Evolutionary conservation across 257 asterid genomes (phyloP).

Genomic region (Gardenia jasminoides): DNA sequence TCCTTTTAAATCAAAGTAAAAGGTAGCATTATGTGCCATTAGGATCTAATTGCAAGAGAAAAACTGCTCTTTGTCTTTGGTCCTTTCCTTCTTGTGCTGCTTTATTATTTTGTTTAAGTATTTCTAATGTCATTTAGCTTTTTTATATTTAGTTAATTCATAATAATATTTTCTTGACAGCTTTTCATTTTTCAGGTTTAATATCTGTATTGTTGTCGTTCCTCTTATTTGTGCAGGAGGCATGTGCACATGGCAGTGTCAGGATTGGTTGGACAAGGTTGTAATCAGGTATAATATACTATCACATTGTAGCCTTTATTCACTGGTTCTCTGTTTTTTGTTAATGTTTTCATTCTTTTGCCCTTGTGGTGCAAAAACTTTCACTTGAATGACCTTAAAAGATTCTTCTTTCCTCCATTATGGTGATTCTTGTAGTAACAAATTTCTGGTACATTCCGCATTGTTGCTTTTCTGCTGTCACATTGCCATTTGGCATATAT

Average conservation of each 20-base stretch:
- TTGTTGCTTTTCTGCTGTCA: not conserved
- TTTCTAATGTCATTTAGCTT: not conserved
- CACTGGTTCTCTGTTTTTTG: slow-evolving; percentile 1
- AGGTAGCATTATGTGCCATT: not conserved
- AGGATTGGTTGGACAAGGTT: slow-evolving; percentile 3
- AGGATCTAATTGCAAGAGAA: not conserved
- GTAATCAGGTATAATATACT: not conserved
- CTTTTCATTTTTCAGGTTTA: not conserved
- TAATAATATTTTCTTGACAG: not conserved
- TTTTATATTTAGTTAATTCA: not conserved
- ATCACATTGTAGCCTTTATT: not conserved
- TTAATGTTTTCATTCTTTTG: not conserved
- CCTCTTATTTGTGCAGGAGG: slow-evolving; percentile 1
- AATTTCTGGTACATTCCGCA: not conserved
- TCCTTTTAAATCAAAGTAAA: not conserved
- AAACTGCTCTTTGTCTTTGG: not conserved
- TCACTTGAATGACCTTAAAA: not conserved
- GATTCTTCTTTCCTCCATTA: not conserved
- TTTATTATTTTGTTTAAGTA: not conserved
- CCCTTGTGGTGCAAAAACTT: not conserved
- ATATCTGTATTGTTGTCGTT: slow-evolving; percentile 8
- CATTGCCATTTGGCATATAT: not conserved
- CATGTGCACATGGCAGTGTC: not conserved
- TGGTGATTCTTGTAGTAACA: not conserved
- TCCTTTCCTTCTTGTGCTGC: not conserved